Base-by-base conservation (phyloP, 495 filamentous ascomycete species). In the Lasiosphaeria miniovina region DNA sequence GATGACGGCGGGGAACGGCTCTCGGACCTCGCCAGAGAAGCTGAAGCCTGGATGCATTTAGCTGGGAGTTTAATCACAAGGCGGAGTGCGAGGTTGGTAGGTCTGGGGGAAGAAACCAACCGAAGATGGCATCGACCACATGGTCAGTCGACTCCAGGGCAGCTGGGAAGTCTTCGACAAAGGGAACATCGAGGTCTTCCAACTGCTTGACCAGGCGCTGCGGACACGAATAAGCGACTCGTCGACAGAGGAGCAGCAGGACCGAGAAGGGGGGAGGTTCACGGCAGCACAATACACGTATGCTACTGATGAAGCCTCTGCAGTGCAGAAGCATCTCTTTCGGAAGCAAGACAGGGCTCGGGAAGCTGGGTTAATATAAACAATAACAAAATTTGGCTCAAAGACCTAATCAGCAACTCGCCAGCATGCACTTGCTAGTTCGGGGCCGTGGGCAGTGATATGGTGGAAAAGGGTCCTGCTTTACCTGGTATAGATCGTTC, bases 101-200 rank as follows among this genome's bases (percentile, higher is more conserved):
- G 40, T 53, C 17, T 41, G 58, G 54, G 57, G 31, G 4, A 57
- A 49, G 55, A 58, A 17, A 74, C 72, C 41, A 71, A 87, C 88
- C 94, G 68, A 98, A 98, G 67, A 98, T 90, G 45, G 95, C 91
- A 74, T 98, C 94, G 58, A 98, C 79, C 52, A 98, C 78, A 65
- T 96, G 88, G 68, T 95, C 83, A 24, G 88, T 79, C 49, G 84
- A 77, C 60, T 80, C 73, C 5, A 96, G 69, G 9, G 89, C 86
- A 3, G 73, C 48, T 17, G 75, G 68, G 64, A 96, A 96, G 76
- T 96, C 91, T 15, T 87, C 80, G 11, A 90, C 87, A 77, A 98
- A 94, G 7, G 90, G 90, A 52, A 98, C 79, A 8, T 86, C 80
- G 61, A 96, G 88, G 63, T 91, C 87, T 52, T 85, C 78, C 10